Conservation (phyloP, 169 alveolate genomes). For the Eimeria necatrix region DNA sequence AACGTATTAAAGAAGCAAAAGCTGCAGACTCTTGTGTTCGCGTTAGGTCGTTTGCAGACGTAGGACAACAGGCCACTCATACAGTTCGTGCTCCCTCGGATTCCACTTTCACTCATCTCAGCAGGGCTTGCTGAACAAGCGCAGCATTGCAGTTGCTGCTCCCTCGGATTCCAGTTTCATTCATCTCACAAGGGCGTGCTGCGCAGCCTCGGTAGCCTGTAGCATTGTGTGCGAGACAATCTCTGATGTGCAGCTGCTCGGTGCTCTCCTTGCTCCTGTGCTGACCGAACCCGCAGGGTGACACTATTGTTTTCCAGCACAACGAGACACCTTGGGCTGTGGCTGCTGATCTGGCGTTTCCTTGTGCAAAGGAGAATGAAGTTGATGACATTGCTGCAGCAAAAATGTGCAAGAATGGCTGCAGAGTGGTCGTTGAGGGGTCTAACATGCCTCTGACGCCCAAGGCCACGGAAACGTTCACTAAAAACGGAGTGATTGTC, state of each 20-base stretch:
- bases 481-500: slow-evolving; percentile 83
- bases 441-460: slow-evolving; percentile 93
- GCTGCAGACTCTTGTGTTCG: slow-evolving; percentile 76
- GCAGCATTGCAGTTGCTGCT: no score
- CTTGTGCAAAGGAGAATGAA: slow-evolving; percentile 93
- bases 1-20: slow-evolving; percentile 84
- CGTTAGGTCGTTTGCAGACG: slow-evolving; percentile 29
- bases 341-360: slow-evolving; percentile 88
- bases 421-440: slow-evolving; percentile 89
- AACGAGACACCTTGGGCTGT: slow-evolving; percentile 81
- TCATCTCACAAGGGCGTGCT: no score
- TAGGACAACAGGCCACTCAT: background rate
- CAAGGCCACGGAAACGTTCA: slow-evolving; percentile 88
- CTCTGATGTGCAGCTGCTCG: no score
- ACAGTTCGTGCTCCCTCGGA: no score
- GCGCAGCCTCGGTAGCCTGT: no score
- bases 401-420: slow-evolving; percentile 84
- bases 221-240: no score
- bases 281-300: background rate
- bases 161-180: no score
- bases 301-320: background rate
- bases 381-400: slow-evolving; percentile 87
- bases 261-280: no score
- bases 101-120: no score
- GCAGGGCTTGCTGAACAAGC: no score